A percentile compares a stretch with the other conserved stretches of the same genome.
phyloP scores from a whole-genome alignment of 2,329 filamentous ascomycete species.

The Dactylonectria estremocensis region DNA sequence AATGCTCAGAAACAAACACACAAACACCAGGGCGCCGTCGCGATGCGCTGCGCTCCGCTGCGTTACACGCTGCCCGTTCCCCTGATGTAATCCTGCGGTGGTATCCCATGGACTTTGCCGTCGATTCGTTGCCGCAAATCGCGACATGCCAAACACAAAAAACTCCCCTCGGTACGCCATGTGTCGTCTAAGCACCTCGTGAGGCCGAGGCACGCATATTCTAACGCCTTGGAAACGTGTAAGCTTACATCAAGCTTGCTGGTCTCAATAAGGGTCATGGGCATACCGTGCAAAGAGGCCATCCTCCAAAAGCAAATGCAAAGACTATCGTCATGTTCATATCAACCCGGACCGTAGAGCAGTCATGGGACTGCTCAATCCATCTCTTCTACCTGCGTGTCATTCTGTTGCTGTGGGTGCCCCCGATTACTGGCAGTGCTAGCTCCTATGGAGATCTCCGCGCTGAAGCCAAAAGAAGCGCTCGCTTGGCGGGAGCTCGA shows the following conservation, averaged over 20 bases:
- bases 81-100: slow-evolving; percentile 18
- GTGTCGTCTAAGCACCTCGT: slow-evolving; percentile 23
- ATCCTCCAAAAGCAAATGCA: slow-evolving; percentile 34
- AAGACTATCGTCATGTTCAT: slow-evolving; percentile 29
- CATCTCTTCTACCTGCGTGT: slow-evolving; percentile 41
- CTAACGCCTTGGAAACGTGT: slow-evolving; percentile 26
- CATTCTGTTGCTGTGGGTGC: slow-evolving; percentile 47
- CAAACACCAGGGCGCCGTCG: slow-evolving; percentile 5
- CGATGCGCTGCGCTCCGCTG: slow-evolving; percentile 8
- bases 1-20: slow-evolving; percentile 12
- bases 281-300: slow-evolving; percentile 40
- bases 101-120: slow-evolving; percentile 29
- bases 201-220: slow-evolving; percentile 24
- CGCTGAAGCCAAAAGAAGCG: slow-evolving; percentile 43
- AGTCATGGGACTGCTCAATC: slow-evolving; percentile 34
- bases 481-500: slow-evolving; percentile 35
- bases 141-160: slow-evolving; percentile 29
- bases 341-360: slow-evolving; percentile 32
- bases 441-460: slow-evolving; percentile 49
- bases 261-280: slow-evolving; percentile 13
- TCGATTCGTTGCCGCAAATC: slow-evolving; percentile 33
- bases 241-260: slow-evolving; percentile 17
- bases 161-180: slow-evolving; percentile 33
- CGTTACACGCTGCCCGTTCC: not conserved
- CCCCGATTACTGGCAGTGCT: slow-evolving; percentile 54